Evolutionary conservation across 139 green algal genomes (phyloP), one percentile per base, ranked within the genome.

Genomic region (Klebsormidium nitens): DNA sequence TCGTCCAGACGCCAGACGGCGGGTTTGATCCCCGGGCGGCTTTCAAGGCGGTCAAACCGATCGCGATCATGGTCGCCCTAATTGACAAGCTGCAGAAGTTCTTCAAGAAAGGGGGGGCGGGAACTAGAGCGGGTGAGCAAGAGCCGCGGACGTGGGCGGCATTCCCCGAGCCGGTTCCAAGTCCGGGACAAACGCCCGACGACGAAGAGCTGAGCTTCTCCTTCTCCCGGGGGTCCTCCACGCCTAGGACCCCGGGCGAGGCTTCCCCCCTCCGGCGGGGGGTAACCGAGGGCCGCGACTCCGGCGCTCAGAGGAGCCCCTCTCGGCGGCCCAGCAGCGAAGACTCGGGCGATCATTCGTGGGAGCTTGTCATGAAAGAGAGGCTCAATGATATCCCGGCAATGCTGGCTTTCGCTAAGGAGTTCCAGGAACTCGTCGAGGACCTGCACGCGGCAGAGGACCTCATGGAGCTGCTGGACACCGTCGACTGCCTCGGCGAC

Each of bases 361-460:
- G 66, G 66, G 66, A 78, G 37, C 49, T 66, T 34, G 3, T 44
- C n/a, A 49, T 36, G 47, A 79, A 34, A 17, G 49, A 69, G 55
- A 34, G 61, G 40, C 29, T 80, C 8, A 8, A 47, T 26, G 66
- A 80, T 39, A 29, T 79, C 8, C n/a, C 56, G 14, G 26, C 28
- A 3, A 74, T 80, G 69, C 17, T 57, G 5, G 48, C 36, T 19
- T 60, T 80, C 55, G 36, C 59, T 6, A 2, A 34, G 19, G 57
- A 79, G 36, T 17, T 76, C 29, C 23, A 76, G n/a, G 70, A 73
- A 31, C 74, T 34, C 59, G 19, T 81, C 36, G 69, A 75, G 34
- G 62, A 59, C 1, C 34, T 77, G 28, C 46, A 79, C 4, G 69
- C 66, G 2, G 23, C 2, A 2, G 61, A 65, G 23, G 58, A 19